phyloP scores from a whole-genome alignment of 495 filamentous ascomycete species.

The Tuber indicum region DNA sequence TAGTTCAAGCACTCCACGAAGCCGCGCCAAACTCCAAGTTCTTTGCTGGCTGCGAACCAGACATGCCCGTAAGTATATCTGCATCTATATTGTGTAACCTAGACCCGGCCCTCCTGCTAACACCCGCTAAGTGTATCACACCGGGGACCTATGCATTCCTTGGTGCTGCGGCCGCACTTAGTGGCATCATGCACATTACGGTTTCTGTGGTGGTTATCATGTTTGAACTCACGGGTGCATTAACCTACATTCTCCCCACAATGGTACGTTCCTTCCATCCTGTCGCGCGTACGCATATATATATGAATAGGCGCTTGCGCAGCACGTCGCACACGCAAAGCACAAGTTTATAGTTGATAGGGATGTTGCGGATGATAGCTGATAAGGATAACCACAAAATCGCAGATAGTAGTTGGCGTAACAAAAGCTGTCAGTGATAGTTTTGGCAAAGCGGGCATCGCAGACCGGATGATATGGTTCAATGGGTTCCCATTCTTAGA shows the following conservation, averaged over 20 bases:
- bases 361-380: constrained; percentile 27
- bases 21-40: constrained; percentile 72
- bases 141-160: constrained; percentile 95
- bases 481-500: constrained; percentile 97
- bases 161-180: constrained; percentile 88
- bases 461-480: constrained; percentile 99
- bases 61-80: constrained; percentile 54
- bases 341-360: background rate
- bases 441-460: constrained; percentile 85
- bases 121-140: constrained; percentile 61
- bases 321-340: too few species aligned
- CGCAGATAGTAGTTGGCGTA: constrained; percentile 79
- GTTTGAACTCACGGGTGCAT: constrained; percentile 92
- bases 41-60: constrained; percentile 79
- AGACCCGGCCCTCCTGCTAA: constrained; percentile 5
- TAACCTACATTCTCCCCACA: constrained; percentile 92
- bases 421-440: constrained; percentile 90
- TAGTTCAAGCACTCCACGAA: constrained; percentile 85
- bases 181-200: constrained; percentile 96
- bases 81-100: background rate
- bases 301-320: background rate
- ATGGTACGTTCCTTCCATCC: constrained; percentile 54
- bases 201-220: constrained; percentile 96
- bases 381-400: constrained; percentile 24
- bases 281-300: background rate